Base-by-base conservation (phyloP, 2,329 filamentous ascomycete genomes). In the Talaromyces sp. region DNA sequence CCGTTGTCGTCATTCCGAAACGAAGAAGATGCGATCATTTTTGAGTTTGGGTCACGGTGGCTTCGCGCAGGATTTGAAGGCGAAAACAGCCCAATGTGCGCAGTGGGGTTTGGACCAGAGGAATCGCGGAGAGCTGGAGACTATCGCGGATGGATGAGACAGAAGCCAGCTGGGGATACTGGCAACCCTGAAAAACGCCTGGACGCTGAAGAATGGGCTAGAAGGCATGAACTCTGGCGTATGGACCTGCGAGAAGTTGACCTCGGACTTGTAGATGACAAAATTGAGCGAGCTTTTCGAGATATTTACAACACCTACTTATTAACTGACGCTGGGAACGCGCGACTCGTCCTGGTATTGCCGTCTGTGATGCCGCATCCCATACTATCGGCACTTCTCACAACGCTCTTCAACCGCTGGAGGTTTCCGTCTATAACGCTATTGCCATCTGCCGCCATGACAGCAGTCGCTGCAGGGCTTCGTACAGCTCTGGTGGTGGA, bases 401-500 rank as follows among this genome's bases (percentile, higher is more conserved):
- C 90, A 64, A 89, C 89, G 0, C 75, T 97, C 1, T 98, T 99
- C 73, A 84, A 83, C 62, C 87, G 85, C 53, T 95, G 93, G 73
- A 89, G 93, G 65, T 84, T 89, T 17, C 90, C 93, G 0, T 88
- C 85, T 24, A 84, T 98, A 64, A 93, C 91, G 2, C 81, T 99
- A 49, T 79, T 97, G 69, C 91, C 92, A 1, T 84, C 86, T 0
- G 86, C 93, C 0, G 83, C 91, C 21, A 88, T 95, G 75, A 81
- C 86, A 1, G 81, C 89, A 7, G 84, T 93, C 3, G 89, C 89
- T 8, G 92, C 93, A 6, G 95, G 95, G 0, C 79, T 96, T 46
- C 86, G 95, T 14, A 91, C 90, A n/a, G 91, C 89, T 0, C 75
- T 99, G 49, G 86, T 98, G 0, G 81, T 99, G 41, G 92, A 99